Evolutionary conservation across 306 rosid genomes (phyloP).

Genomic region (Astragalus glycyphyllos): DNA sequence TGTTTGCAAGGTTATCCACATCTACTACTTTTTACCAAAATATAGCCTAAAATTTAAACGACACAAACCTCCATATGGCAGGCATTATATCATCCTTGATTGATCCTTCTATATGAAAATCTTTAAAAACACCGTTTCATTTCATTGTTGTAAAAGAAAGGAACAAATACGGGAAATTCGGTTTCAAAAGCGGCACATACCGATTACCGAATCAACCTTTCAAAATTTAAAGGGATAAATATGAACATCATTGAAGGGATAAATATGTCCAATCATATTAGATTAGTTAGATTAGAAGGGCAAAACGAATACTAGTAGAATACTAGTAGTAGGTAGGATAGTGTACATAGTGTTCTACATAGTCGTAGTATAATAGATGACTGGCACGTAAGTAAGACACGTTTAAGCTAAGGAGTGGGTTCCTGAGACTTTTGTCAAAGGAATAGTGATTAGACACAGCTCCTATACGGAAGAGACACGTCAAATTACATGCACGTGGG

Average conservation of each 20-base stretch:
- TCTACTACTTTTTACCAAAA: too few species aligned
- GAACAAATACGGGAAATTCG: neutral
- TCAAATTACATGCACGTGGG: conserved; percentile 38
- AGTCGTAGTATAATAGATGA: neutral
- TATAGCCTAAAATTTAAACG: too few species aligned
- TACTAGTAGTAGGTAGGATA: neutral
- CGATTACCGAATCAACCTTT: neutral
- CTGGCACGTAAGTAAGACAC: conserved; percentile 21
- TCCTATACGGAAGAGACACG: neutral
- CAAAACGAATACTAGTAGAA: too few species aligned
- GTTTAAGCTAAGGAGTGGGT: conserved; percentile 12
- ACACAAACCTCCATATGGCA: too few species aligned
- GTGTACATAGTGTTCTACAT: neutral
- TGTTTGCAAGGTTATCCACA: too few species aligned
- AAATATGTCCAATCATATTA: neutral
- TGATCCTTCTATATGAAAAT: too few species aligned
- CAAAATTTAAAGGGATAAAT: conserved; percentile 1
- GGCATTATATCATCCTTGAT: too few species aligned
- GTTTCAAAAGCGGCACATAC: conserved; percentile 28
- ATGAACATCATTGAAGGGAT: neutral
- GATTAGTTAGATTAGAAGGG: neutral
- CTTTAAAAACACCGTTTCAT: conserved; percentile 26
- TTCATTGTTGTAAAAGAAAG: neutral
- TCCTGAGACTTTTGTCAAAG: neutral
- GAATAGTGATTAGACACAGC: conserved; percentile 1